A percentile compares a stretch with the other conserved stretches of the same genome.
Conservation (phyloP, 225 moss, liverwort and hornwort species). For the Pleurozium schreberi region DNA sequence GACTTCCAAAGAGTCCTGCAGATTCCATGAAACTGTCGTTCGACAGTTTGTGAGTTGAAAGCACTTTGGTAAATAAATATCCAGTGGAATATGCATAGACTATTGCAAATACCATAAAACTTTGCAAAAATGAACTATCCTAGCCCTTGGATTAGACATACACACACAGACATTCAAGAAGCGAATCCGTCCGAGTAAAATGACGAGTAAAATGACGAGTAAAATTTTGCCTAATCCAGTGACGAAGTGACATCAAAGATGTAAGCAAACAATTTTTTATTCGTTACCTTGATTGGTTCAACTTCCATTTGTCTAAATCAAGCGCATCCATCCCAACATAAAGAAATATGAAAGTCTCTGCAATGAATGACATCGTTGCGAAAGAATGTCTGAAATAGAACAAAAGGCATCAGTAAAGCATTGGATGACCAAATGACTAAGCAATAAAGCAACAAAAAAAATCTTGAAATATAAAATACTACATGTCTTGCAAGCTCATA, state of each 20-base stretch:
- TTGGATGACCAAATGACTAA: neutral
- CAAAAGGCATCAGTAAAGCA: neutral
- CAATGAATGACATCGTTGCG: conserved; percentile 89
- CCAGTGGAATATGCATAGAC: neutral
- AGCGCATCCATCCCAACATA: conserved; percentile 97
- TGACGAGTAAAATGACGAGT: neutral
- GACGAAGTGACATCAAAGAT: neutral
- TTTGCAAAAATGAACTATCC: neutral
- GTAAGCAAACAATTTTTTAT: neutral
- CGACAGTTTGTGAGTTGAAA: neutral
- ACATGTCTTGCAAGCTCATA: neutral
- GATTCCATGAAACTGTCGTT: conserved; percentile 22
- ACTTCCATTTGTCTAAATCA: conserved; percentile 77
- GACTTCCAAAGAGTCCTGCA: conserved; percentile 38
- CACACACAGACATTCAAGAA: neutral
- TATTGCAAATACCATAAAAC: neutral
- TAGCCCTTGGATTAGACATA: neutral
- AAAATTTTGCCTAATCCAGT: neutral
- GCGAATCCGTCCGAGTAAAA: neutral
- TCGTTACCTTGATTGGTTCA: conserved; percentile 23
- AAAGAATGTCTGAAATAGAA: conserved; percentile 51
- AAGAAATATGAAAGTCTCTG: conserved; percentile 84
- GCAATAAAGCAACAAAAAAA: neutral
- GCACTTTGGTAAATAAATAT: neutral
- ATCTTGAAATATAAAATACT: neutral